Percentiles rank a stretch among this genome's conserved stretches.
Evolutionary conservation across 805 yeast genomes (phyloP).

Genomic region (Isabelozyma gotoi): DNA sequence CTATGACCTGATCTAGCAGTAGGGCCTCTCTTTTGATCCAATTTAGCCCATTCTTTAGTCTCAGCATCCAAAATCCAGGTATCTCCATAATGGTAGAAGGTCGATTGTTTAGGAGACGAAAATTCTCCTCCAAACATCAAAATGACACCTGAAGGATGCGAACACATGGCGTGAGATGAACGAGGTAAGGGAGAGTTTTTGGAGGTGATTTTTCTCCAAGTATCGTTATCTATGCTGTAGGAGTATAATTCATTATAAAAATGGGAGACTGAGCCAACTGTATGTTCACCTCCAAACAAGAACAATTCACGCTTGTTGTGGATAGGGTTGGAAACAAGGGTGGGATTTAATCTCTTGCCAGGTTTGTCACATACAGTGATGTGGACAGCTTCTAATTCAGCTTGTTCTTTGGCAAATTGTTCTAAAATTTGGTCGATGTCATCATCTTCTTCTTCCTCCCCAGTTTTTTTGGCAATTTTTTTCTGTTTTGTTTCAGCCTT

Average conservation of each 20-base stretch:
- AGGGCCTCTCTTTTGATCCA: constrained; percentile 72
- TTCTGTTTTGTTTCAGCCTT: constrained; percentile 77
- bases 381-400: constrained; percentile 67
- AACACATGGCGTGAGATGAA: constrained; percentile 90
- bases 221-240: constrained; percentile 72
- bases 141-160: constrained; percentile 86
- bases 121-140: constrained; percentile 95
- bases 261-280: constrained; percentile 50
- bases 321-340: constrained; percentile 72
- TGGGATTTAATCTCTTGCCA: constrained; percentile 65
- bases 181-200: constrained; percentile 90
- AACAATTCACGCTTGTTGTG: constrained; percentile 77
- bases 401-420: constrained; percentile 78
- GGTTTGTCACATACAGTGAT: constrained; percentile 63
- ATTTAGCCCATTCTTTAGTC: constrained; percentile 85
- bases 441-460: constrained; percentile 83
- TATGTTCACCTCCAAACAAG: constrained; percentile 86
- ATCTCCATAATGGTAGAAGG: constrained; percentile 95
- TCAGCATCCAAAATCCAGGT: constrained; percentile 90
- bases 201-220: constrained; percentile 77
- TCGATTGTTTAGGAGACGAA: constrained; percentile 91
- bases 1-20: constrained; percentile 91
- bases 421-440: constrained; percentile 83
- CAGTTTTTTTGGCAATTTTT: constrained; percentile 70
- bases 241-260: constrained; percentile 82